Percentiles rank a stretch among this genome's conserved stretches.
These are phyloP conservation scores for Saccharomycopsis sp. DNA, from an alignment of 805 yeast genomes.

Conservation along the genomic window DNA sequence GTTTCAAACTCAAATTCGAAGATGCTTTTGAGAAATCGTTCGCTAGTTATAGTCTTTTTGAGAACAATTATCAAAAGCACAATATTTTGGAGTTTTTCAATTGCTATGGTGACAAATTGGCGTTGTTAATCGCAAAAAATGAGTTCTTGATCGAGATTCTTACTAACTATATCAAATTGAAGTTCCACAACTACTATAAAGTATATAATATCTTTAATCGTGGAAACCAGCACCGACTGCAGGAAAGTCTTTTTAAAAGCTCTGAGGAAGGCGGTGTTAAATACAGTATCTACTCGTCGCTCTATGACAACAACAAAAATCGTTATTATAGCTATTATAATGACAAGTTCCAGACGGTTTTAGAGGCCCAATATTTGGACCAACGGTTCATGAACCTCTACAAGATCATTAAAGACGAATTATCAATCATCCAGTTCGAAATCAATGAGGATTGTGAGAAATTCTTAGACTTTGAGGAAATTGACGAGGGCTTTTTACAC, in stretches of 20 bases:
- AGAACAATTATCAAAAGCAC: not conserved
- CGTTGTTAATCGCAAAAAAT: constrained; percentile 8
- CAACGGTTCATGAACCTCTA: not conserved
- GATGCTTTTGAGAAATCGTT: constrained; percentile 8
- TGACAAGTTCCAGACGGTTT: constrained; percentile 6
- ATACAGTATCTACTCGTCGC: constrained; percentile 1
- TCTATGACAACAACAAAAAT: constrained; percentile 12
- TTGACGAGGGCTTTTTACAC: not conserved
- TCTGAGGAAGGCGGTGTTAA: not conserved
- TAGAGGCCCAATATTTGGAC: not conserved
- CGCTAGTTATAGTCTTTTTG: constrained; percentile 3
- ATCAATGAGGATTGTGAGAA: not conserved
- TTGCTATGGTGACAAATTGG: constrained; percentile 10
- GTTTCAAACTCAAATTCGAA: constrained; percentile 8
- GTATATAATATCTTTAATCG: not conserved
- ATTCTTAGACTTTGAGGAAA: not conserved
- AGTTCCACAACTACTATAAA: constrained; percentile 12
- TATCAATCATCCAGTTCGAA: constrained; percentile 7
- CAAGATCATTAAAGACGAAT: constrained; percentile 11
- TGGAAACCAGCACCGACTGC: not conserved
- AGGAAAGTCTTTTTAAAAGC: not conserved
- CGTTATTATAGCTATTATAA: constrained; percentile 11
- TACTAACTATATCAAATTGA: constrained; percentile 7
- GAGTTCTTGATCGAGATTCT: constrained; percentile 15
- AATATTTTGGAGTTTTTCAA: constrained; percentile 14